A percentile compares a stretch with the other conserved stretches of the same genome.
These are phyloP conservation scores for Lagerstroemia speciosa DNA, from an alignment of 345 rosid genomes.

Conservation along the genomic window DNA sequence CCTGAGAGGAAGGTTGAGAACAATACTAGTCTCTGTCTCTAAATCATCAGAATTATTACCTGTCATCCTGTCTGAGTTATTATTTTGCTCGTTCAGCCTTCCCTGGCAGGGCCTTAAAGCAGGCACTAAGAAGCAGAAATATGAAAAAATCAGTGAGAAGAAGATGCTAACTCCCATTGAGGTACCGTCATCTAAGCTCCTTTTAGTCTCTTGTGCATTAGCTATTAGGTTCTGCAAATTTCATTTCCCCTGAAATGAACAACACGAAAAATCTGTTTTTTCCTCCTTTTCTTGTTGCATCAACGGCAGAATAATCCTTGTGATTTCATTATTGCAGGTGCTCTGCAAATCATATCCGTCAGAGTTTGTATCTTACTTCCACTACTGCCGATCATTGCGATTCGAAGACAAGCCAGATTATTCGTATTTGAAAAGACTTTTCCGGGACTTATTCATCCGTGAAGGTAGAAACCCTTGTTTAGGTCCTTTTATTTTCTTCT, in stretches of 20 bases:
- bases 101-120: slow-evolving; percentile 97
- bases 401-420: slow-evolving; percentile 74
- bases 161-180: slow-evolving; percentile 86
- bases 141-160: slow-evolving; percentile 92
- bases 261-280: neutral
- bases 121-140: slow-evolving; percentile 94
- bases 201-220: neutral
- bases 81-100: slow-evolving; percentile 42
- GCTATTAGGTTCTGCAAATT: neutral
- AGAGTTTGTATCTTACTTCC: slow-evolving; percentile 93
- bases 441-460: slow-evolving; percentile 69
- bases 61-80: slow-evolving; percentile 4
- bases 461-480: slow-evolving; percentile 33
- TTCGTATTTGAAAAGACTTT: slow-evolving; percentile 57
- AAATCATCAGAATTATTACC: neutral
- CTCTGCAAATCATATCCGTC: slow-evolving; percentile 90
- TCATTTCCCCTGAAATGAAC: neutral
- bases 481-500: neutral
- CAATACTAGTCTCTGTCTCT: neutral
- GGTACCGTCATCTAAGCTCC: slow-evolving; percentile 27
- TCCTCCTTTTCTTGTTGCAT: neutral
- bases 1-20: slow-evolving; percentile 72
- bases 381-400: slow-evolving; percentile 59
- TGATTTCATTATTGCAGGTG: slow-evolving; percentile 27
- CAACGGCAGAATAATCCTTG: neutral